Evolutionary conservation across 2,329 filamentous ascomycete genomes (phyloP).

Genomic region (Aspergillus sp.): DNA sequence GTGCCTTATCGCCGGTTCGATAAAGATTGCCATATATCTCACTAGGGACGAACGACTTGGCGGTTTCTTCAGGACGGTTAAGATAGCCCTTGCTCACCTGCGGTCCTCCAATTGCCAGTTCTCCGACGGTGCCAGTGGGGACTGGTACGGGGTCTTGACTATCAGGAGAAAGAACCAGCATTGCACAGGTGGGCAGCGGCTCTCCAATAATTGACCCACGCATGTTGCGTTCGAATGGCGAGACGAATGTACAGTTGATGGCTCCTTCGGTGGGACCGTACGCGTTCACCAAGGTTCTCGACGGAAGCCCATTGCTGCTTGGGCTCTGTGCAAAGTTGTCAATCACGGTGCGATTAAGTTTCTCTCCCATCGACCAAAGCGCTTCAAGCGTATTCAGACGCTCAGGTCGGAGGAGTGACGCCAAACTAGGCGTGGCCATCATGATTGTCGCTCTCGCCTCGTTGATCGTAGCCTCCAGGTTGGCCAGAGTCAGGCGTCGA

Average conservation of each 20-base stretch:
- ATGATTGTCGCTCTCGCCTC: slow-evolving; percentile 36
- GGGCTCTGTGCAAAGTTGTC: slow-evolving; percentile 28
- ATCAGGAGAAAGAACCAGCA: slow-evolving; percentile 29
- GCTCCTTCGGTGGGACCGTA: slow-evolving; percentile 38
- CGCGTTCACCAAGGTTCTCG: slow-evolving; percentile 29
- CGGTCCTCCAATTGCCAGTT: slow-evolving; percentile 43
- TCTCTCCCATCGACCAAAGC: slow-evolving; percentile 38
- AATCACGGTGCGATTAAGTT: slow-evolving; percentile 32
- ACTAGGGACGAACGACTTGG: slow-evolving; percentile 26
- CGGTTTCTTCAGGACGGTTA: slow-evolving; percentile 25
- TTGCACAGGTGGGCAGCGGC: slow-evolving; percentile 36
- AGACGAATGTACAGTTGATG: slow-evolving; percentile 28
- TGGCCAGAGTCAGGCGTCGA: slow-evolving; percentile 29
- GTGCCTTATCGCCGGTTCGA: slow-evolving; percentile 46
- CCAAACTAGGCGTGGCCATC: slow-evolving; percentile 42
- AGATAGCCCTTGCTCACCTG: slow-evolving; percentile 32
- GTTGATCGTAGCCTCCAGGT: slow-evolving; percentile 27
- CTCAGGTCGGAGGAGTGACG: slow-evolving; percentile 32
- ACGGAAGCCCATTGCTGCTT: background rate
- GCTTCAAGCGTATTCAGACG: slow-evolving; percentile 26
- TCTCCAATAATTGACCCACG: slow-evolving; percentile 40
- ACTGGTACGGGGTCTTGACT: slow-evolving; percentile 33
- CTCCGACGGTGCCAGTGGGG: slow-evolving; percentile 45
- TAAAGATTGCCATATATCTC: slow-evolving; percentile 49
- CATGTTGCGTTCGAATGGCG: slow-evolving; percentile 18